These are phyloP conservation scores for Candida stauntonica DNA, from an alignment of 805 yeast genomes.

Conservation along the genomic window DNA sequence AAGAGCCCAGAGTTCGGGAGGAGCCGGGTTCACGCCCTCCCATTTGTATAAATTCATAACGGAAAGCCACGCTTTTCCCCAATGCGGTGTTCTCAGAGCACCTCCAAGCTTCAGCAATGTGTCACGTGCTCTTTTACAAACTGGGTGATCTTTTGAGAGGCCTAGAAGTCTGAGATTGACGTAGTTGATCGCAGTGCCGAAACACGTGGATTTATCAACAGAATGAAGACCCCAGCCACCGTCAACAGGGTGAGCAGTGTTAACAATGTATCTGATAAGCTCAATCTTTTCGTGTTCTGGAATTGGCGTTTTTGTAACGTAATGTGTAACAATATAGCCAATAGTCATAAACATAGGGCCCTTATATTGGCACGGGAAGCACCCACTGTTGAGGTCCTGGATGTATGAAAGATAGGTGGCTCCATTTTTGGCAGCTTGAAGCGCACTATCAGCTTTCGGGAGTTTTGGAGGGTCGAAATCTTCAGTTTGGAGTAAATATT, in stretches of 20 bases:
- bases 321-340: slow-evolving; percentile 75
- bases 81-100: slow-evolving; percentile 86
- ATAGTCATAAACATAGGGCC: slow-evolving; percentile 98
- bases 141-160: slow-evolving; percentile 66
- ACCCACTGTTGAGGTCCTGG: slow-evolving; percentile 75
- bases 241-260: slow-evolving; percentile 92
- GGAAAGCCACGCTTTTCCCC: slow-evolving; percentile 96
- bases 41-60: slow-evolving; percentile 77
- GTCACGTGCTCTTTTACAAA: slow-evolving; percentile 67
- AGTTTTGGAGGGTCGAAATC: slow-evolving; percentile 37
- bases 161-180: slow-evolving; percentile 80
- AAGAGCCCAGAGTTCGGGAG: slow-evolving; percentile 88
- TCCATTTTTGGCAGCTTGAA: slow-evolving; percentile 66
- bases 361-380: slow-evolving; percentile 86
- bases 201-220: slow-evolving; percentile 88
- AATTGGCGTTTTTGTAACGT: slow-evolving; percentile 64
- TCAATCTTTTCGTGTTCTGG: slow-evolving; percentile 65
- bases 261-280: slow-evolving; percentile 80
- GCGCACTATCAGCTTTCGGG: slow-evolving; percentile 36
- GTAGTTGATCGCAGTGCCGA: slow-evolving; percentile 89
- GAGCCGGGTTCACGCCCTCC: slow-evolving; percentile 98
- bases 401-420: slow-evolving; percentile 62
- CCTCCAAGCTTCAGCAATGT: slow-evolving; percentile 78
- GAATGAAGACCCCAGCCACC: slow-evolving; percentile 99
- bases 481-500: slow-evolving; percentile 47